Base-by-base conservation (phyloP, 129 eudicot genomes). In the Dittrichia graveolens region DNA sequence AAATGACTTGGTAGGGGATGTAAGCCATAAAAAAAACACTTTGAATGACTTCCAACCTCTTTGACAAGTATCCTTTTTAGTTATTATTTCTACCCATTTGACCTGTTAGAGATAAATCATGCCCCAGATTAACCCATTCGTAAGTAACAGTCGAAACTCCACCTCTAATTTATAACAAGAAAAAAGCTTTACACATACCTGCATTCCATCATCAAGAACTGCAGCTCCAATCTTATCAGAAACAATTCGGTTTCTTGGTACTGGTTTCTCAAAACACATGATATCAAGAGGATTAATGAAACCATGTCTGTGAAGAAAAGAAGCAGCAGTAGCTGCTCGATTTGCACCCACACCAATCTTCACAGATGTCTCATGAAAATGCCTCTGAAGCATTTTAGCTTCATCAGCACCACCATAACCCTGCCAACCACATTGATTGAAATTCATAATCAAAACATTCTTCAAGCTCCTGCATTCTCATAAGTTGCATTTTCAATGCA, bases 361-460 rank as follows among this genome's bases (percentile, higher is more conserved):
- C 37, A 85, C 84, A 53, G 66, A 78, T 34, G 92, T 87, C 60
- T 84, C 92, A 67, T 6, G 5, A 40, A 89, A 78, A 83, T 89
- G 96, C 74, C 96, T 85, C 73, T 78, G 80, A 72, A 89, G 96
- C 98, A 92, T 92, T 76, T 73, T 92, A 57, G 89, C 95, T 83
- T 92, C 96, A 87, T 92, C 98, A 3, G 84, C 98, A 69, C 96
- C 89, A 35, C 91, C 95, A 80, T 89, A 92, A n/a, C 98, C 98
- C 98, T 92, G 70, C 69, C 76, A 77, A 62, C 71, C 54, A 70
- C 38, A 76, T n/a, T 7, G 16, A 34, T 46, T 16, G 2, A 78
- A 35, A 49, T 4, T 55, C 7, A 57, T 38, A 67, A n/a, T 10
- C 0, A 39, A 47, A 16, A 5, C 7, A 49, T 12, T 38, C 73